Evolutionary conservation across 2,329 filamentous ascomycete genomes (phyloP), one percentile per base, ranked within the genome.

Genomic region (Colletotrichum eremochloae): DNA sequence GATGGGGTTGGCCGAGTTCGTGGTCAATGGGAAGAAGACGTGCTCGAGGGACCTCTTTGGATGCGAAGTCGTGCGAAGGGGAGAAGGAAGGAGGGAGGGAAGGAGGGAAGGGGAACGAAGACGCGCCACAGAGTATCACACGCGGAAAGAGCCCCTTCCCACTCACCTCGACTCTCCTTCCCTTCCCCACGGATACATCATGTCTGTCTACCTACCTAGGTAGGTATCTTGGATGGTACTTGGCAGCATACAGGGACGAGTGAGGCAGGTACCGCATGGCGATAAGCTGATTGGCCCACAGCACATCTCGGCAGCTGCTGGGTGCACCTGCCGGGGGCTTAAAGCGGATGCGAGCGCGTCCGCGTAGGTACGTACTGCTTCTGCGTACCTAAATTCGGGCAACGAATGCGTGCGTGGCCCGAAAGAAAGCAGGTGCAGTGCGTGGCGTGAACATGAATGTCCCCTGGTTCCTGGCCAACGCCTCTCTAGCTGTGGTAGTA

Each of bases 281-380:
- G 64, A 68, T 68, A 68, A 62, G 48, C 56, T 14, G 33, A 50
- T 57, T 68, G 68, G 64, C 9, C 15, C 15, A 63, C 24, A 15
- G 11, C 14, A 24, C 33, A 68, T 71, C 68, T 71, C 48, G 68
- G 68, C 68, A 57, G 36, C 31, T 38, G 46, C 15, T 24, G 12
- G 24, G 9, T 24, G n/a, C 24, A 42, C 24, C 20, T 33, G 24
- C 14, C 15, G 48, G 24, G 38, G 18, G 7, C 18, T 24, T 18
- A 1, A 36, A 8, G 36, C 24, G 11, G 14, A 36, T 55, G 18
- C 31, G 8, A 38, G 42, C 60, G 31, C 24, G 24, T 24, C 40
- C 12, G 12, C 40, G 38, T 11, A 18, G 4, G 20, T 46, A 42
- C 40, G 57, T 48, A 12, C 15, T 60, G 18, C 42, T 12, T 33